phyloP scores from a whole-genome alignment of 495 filamentous ascomycete genomes.

The Tuber magnatum region DNA sequence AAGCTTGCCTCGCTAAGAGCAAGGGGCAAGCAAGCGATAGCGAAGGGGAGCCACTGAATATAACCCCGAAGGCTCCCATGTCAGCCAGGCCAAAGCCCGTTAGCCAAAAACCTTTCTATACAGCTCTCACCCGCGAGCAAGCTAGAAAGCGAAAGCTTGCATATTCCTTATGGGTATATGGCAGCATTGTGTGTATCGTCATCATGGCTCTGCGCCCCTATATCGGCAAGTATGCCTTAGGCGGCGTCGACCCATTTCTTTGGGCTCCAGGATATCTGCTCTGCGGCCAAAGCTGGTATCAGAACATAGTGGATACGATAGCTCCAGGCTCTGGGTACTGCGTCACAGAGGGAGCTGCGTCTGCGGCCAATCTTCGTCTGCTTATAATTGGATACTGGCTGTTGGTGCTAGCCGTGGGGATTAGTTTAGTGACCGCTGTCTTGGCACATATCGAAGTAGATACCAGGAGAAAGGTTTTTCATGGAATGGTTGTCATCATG shows the following conservation, averaged over 20 bases:
- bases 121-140: slow-evolving; percentile 71
- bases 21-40: slow-evolving; percentile 32
- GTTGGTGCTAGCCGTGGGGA: slow-evolving; percentile 58
- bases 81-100: slow-evolving; percentile 11
- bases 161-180: slow-evolving; percentile 73
- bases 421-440: slow-evolving; percentile 65
- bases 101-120: slow-evolving; percentile 19
- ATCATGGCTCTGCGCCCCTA: slow-evolving; percentile 65
- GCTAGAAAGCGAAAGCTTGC: slow-evolving; percentile 69
- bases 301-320: slow-evolving; percentile 35
- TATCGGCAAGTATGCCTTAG: slow-evolving; percentile 58
- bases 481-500: slow-evolving; percentile 96
- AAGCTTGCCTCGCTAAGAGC: slow-evolving; percentile 15
- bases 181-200: slow-evolving; percentile 55
- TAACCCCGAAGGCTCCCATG: slow-evolving; percentile 4
- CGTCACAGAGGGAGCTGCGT: slow-evolving; percentile 27
- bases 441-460: slow-evolving; percentile 74
- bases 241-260: slow-evolving; percentile 71
- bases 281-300: slow-evolving; percentile 60
- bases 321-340: slow-evolving; percentile 35
- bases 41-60: slow-evolving; percentile 28
- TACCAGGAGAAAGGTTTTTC: slow-evolving; percentile 96
- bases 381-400: slow-evolving; percentile 67
- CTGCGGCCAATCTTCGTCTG: slow-evolving; percentile 67
- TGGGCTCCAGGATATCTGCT: slow-evolving; percentile 90